Evolutionary conservation across 2,329 filamentous ascomycete species (phyloP), one percentile per base, ranked within the genome.

Genomic region (Aspergillus thermomutatus): DNA sequence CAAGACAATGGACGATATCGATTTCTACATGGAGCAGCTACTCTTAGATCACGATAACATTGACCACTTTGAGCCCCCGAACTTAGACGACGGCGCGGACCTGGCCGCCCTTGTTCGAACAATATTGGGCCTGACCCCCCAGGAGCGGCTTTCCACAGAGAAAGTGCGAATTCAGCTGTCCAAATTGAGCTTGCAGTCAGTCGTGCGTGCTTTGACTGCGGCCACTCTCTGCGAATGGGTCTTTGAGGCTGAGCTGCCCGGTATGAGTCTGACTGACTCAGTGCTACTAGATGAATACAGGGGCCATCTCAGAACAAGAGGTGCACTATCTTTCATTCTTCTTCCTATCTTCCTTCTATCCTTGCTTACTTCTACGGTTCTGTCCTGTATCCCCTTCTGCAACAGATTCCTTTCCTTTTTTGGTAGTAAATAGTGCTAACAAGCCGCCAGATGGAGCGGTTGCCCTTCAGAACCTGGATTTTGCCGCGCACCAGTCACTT

Each of bases 381-480:
- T 28, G 1, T 9, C 10, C 8, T 28, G 27, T 28, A 7, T 9
- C 8, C 27, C 1, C 27, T 10, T 28, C 8, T 9, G 8, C 27
- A 9, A n/a, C n/a, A n/a, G n/a, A n/a, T n/a, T n/a, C n/a, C n/a
- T n/a, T n/a, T n/a, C n/a, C n/a, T n/a, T n/a, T n/a, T n/a, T n/a
- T n/a, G n/a, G n/a, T n/a, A n/a, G n/a, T n/a, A n/a, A n/a, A 28
- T 10, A 28, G 14, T 37, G 17, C 49, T 50, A 27, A 50, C 49
- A 19, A 11, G n/a, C 9, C 9, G 14, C 11, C 26, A 47, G 43
- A 48, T 14, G 43, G 40, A 48, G 25, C 48, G 41, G 17, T 40
- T 40, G 46, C 46, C 11, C 21, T 54, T 19, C 52, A 45, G 45
- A 54, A 49, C 21, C 45, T 54, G 14, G 52, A 54, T 34, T 46